A percentile compares a stretch with the other conserved stretches of the same genome.
phyloP scores from a whole-genome alignment of 1,284 basidiomycete species.

The Cryptococcus sp. region DNA sequence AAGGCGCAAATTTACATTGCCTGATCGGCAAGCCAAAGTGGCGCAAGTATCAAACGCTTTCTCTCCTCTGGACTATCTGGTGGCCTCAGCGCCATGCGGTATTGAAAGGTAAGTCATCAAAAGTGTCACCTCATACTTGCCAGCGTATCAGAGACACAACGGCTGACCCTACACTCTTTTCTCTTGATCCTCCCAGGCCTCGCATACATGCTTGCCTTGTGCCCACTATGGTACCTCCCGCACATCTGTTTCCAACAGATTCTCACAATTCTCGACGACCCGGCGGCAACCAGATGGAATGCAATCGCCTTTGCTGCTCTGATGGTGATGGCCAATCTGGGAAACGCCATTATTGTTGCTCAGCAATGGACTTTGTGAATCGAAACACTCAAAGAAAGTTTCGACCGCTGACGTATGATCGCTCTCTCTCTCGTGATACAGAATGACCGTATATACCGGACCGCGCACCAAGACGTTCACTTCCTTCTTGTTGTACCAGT shows the following conservation, averaged over 20 bases:
- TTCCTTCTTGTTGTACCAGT: constrained; percentile 31
- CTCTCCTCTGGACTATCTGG: constrained; percentile 29
- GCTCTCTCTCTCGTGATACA: not conserved
- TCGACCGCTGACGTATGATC: not conserved
- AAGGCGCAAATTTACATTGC: not conserved
- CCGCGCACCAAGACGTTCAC: constrained; percentile 25
- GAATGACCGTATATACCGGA: constrained; percentile 15
- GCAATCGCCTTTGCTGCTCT: constrained; percentile 27
- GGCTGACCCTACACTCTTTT: not conserved
- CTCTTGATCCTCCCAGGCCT: constrained; percentile 8
- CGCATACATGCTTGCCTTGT: constrained; percentile 11
- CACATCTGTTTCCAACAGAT: constrained; percentile 35
- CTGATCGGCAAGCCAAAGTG: constrained; percentile 17
- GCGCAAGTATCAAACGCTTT: constrained; percentile 16
- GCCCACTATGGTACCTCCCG: constrained; percentile 35
- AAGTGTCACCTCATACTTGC: not conserved
- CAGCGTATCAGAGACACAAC: not conserved
- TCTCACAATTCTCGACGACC: constrained; percentile 27
- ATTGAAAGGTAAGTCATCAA: constrained; percentile 13
- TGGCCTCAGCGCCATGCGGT: constrained; percentile 18
- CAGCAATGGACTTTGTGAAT: constrained; percentile 25
- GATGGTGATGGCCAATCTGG: constrained; percentile 18
- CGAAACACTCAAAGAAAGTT: not conserved
- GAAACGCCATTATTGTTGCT: constrained; percentile 11
- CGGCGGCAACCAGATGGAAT: constrained; percentile 5